Base-by-base conservation (phyloP, 2,329 filamentous ascomycete species). In the Rhinocladiella similis region DNA sequence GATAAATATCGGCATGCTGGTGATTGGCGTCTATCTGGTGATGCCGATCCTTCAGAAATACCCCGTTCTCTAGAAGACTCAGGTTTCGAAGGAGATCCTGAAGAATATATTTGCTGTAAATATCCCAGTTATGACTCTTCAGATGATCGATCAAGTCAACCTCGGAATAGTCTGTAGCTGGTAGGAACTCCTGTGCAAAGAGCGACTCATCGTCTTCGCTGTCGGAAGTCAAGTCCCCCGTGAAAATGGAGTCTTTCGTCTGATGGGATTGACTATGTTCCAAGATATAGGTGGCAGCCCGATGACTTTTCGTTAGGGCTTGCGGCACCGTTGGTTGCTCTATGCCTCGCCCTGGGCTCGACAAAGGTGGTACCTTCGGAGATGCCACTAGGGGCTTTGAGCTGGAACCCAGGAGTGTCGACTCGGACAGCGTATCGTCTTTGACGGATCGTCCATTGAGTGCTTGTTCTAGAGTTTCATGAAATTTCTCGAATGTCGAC, bases 1-100 rank as follows among this genome's bases (percentile, higher is more conserved):
- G 82, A 63, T 83, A 85, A 3, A 85, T 77, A 61, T 83, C 81
- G 59, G 82, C 83, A 14, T 81, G 80, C 2, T 79, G 77, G 56
- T 80, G 73, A 45, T 73, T 73, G 16, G 73, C 70, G 9, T 69
- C 66, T 6, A 47, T 52, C 10, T 74, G 71, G 50, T 82, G 78
- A 2, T 79, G 70, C 20, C 73, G 66, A 10, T 71, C 69, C 22
- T 75, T 74, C 16, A 70, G 68, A 9, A 81, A 72, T 18, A 62
- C 59, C 16, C 59, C 59, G 45, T 56, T 58, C 36, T 49, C 50
- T 20, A 62, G 43, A 5, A 82, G 70, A 29, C 72, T 67, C 5
- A 70, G 69, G 60, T 80, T 76, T 1, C 72, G 69, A 47, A 80
- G 74, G 9, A 78, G 64, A 14, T 67, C 64, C n/a, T 71, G 68